phyloP scores from a whole-genome alignment of 192 early-diverging fungal genomes.

The Coemansia sp. region DNA sequence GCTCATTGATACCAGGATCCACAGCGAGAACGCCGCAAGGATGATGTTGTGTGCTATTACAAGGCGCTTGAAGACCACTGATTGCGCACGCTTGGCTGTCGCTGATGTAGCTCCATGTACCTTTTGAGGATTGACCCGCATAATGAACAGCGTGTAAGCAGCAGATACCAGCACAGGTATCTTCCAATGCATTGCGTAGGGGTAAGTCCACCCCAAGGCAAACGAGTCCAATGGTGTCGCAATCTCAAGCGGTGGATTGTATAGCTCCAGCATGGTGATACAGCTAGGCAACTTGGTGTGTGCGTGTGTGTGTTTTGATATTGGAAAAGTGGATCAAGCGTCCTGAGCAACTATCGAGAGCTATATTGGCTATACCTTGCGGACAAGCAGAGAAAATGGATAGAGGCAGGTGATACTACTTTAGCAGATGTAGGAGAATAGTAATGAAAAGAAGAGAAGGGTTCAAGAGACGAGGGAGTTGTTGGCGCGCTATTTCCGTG shows the following conservation, averaged over 20 bases:
- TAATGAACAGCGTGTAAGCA: slow-evolving; percentile 58
- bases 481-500: background rate
- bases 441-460: background rate
- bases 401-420: background rate
- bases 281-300: background rate
- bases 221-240: slow-evolving; percentile 54
- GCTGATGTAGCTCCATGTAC: background rate
- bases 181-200: slow-evolving; percentile 74
- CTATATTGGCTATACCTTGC: background rate
- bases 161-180: slow-evolving; percentile 64
- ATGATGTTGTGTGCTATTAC: slow-evolving; percentile 79
- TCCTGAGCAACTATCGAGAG: background rate
- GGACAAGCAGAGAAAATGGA: background rate
- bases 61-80: slow-evolving; percentile 67
- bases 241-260: slow-evolving; percentile 39
- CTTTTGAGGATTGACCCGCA: slow-evolving; percentile 46
- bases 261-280: slow-evolving; percentile 40
- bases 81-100: slow-evolving; percentile 25
- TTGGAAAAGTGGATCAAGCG: background rate
- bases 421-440: background rate
- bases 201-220: slow-evolving; percentile 71
- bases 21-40: slow-evolving; percentile 72
- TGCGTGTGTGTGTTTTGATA: background rate
- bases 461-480: background rate
- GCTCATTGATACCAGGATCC: slow-evolving; percentile 70